phyloP scores from a whole-genome alignment of 495 filamentous ascomycete species.

The Daldinia loculata region DNA sequence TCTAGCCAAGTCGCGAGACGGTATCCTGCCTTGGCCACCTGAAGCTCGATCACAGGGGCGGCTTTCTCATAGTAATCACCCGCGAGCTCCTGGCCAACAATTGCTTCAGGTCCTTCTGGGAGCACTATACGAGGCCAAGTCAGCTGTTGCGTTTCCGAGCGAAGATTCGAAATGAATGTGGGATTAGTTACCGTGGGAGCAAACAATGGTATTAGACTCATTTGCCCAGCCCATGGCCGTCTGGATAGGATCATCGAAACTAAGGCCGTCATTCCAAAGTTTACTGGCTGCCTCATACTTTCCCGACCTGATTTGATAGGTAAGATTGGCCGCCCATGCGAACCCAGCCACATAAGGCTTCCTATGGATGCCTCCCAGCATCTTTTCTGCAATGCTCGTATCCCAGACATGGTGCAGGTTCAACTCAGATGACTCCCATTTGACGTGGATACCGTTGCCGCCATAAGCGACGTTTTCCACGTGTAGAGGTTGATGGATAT shows the following conservation, averaged over 20 bases:
- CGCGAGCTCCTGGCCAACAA: slow-evolving; percentile 66
- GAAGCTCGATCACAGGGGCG: slow-evolving; percentile 70
- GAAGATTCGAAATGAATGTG: neutral
- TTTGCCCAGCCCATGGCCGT: slow-evolving; percentile 68
- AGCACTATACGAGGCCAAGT: slow-evolving; percentile 54
- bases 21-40: slow-evolving; percentile 80
- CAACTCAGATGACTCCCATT: slow-evolving; percentile 56
- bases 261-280: slow-evolving; percentile 61
- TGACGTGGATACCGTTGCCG: slow-evolving; percentile 68
- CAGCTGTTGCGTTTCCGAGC: slow-evolving; percentile 9
- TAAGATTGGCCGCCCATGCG: slow-evolving; percentile 62
- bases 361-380: slow-evolving; percentile 57
- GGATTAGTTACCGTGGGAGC: slow-evolving; percentile 55
- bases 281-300: slow-evolving; percentile 52
- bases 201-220: slow-evolving; percentile 69
- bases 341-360: slow-evolving; percentile 56
- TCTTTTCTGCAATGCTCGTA: slow-evolving; percentile 66
- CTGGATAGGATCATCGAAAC: slow-evolving; percentile 57
- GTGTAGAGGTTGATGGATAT: slow-evolving; percentile 73
- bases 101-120: slow-evolving; percentile 60
- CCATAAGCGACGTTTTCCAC: slow-evolving; percentile 66
- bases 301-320: slow-evolving; percentile 61
- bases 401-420: slow-evolving; percentile 74
- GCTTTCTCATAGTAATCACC: slow-evolving; percentile 70
- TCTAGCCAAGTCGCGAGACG: slow-evolving; percentile 71